Evolutionary conservation across 2,329 filamentous ascomycete species (phyloP).

Genomic region (Didymella pinodella): DNA sequence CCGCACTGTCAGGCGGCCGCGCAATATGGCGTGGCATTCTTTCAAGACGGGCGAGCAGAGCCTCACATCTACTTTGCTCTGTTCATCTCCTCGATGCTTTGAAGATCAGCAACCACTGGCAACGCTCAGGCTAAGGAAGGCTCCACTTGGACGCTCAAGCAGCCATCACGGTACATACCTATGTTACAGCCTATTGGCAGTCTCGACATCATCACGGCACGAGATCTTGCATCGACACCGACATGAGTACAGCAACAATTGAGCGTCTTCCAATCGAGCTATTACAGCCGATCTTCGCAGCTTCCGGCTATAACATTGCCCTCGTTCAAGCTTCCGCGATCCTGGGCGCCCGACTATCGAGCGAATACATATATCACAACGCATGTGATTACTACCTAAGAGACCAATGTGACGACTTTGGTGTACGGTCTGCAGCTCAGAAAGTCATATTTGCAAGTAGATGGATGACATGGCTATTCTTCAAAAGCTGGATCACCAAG

Average conservation of each 20-base stretch:
- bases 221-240: neutral
- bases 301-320: slow-evolving; percentile 55
- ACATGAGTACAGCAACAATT: slow-evolving; percentile 41
- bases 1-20: slow-evolving; percentile 11
- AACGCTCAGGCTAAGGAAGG: neutral
- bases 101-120: neutral
- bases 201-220: slow-evolving; percentile 10
- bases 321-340: slow-evolving; percentile 50
- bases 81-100: neutral
- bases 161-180: slow-evolving; percentile 10
- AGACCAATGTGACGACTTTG: slow-evolving; percentile 18
- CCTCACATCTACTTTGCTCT: neutral
- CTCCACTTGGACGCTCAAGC: neutral
- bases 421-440: slow-evolving; percentile 30
- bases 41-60: slow-evolving; percentile 4
- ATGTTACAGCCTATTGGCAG: neutral
- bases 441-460: slow-evolving; percentile 37
- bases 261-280: slow-evolving; percentile 60
- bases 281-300: slow-evolving; percentile 62
- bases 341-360: slow-evolving; percentile 48
- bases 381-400: slow-evolving; percentile 39
- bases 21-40: slow-evolving; percentile 14
- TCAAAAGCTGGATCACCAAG: slow-evolving; percentile 34
- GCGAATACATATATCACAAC: slow-evolving; percentile 33
- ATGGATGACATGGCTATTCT: slow-evolving; percentile 49